Conservation (phyloP, 2,329 filamentous ascomycete genomes). For the Paramyrothecium sp. region DNA sequence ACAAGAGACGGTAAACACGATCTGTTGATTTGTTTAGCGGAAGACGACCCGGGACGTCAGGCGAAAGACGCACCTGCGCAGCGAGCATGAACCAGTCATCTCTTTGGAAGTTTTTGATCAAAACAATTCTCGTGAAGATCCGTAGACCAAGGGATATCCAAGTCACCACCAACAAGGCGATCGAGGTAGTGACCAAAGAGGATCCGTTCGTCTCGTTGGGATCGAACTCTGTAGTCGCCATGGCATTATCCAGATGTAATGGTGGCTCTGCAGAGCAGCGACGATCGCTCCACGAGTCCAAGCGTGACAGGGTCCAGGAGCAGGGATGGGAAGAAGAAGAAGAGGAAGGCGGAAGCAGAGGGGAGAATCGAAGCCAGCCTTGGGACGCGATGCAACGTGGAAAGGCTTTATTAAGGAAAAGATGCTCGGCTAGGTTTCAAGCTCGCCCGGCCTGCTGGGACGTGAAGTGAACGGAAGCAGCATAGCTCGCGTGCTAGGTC, state of each 20-base stretch:
- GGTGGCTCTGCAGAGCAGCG: background rate
- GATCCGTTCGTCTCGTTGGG: conserved; percentile 36
- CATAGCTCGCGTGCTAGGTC: background rate
- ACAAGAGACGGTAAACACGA: conserved; percentile 46
- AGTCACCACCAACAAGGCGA: conserved; percentile 35
- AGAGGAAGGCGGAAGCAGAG: conserved; percentile 5
- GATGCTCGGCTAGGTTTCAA: background rate
- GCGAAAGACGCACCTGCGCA: conserved; percentile 41
- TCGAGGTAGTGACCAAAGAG: conserved; percentile 32
- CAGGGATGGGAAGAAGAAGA: background rate
- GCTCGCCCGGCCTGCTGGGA: background rate
- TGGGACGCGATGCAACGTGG: background rate
- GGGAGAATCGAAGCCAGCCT: conserved; percentile 3
- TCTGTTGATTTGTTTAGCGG: conserved; percentile 25
- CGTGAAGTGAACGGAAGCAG: background rate
- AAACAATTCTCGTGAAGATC: conserved; percentile 39
- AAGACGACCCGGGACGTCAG: too few relatives aligned
- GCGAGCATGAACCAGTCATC: conserved; percentile 55
- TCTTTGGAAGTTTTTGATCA: conserved; percentile 44
- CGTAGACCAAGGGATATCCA: conserved; percentile 42
- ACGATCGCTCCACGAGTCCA: background rate
- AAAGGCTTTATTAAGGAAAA: background rate
- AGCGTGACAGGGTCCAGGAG: background rate
- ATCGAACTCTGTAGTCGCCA: conserved; percentile 30
- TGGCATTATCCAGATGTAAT: conserved; percentile 16